Conservation (phyloP, 306 rosid genomes). For the Glycyrrhiza uralensis region DNA sequence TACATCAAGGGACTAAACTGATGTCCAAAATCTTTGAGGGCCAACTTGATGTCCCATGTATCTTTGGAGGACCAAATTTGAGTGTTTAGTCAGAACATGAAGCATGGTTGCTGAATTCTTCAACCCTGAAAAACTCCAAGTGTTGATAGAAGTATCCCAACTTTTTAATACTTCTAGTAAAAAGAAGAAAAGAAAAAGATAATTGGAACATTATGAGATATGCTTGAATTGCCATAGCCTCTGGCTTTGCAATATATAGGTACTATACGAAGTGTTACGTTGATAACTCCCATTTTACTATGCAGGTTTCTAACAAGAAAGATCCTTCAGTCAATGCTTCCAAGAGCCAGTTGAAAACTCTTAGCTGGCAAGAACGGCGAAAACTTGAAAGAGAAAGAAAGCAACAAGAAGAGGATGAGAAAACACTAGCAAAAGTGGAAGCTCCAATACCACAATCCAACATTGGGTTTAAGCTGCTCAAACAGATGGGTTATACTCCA, state of each 20-base stretch:
- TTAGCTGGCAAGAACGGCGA: conserved; percentile 81
- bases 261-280: background rate
- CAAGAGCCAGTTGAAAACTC: conserved; percentile 45
- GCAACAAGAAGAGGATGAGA: conserved; percentile 76
- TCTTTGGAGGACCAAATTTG: background rate
- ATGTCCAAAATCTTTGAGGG: background rate
- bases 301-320: conserved; percentile 45
- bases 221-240: background rate
- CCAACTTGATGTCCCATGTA: background rate
- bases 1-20: background rate
- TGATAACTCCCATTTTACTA: background rate
- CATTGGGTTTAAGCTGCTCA: conserved; percentile 80
- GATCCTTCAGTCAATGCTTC: conserved; percentile 33
- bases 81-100: background rate
- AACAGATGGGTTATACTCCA: conserved; percentile 89
- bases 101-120: background rate
- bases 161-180: background rate
- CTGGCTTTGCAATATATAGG: background rate
- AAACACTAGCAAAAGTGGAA: conserved; percentile 72
- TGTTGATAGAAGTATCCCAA: background rate
- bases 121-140: background rate
- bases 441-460: conserved; percentile 90
- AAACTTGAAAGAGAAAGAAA: conserved; percentile 61
- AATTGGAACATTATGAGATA: background rate
- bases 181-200: background rate